A percentile compares a stretch with the other conserved stretches of the same genome.
phyloP scores from a whole-genome alignment of 129 eudicot species.

The Flaveria robusta region DNA sequence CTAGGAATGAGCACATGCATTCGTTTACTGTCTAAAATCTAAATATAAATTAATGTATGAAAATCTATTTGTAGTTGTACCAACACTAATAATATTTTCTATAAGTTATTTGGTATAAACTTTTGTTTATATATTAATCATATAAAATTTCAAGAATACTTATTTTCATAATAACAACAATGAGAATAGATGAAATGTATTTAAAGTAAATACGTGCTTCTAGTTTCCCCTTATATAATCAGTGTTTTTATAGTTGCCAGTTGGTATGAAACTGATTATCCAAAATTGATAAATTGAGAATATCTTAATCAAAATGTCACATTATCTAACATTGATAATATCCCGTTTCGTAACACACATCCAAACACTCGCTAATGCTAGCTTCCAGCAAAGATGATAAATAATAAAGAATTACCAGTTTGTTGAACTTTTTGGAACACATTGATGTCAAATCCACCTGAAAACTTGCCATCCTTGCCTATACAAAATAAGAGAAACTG shows the following conservation, averaged over 20 bases:
- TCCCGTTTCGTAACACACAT: not conserved
- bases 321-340: not conserved
- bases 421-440: conserved; percentile 76
- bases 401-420: conserved; percentile 52
- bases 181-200: not conserved
- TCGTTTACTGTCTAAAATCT: not conserved
- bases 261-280: not conserved
- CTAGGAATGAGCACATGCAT: not conserved
- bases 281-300: not conserved
- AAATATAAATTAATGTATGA: not conserved
- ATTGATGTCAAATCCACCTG: conserved; percentile 93
- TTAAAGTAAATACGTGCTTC: not conserved
- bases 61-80: not conserved
- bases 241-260: not conserved
- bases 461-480: conserved; percentile 78
- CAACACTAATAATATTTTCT: not conserved
- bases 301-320: not conserved
- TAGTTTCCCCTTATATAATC: not conserved
- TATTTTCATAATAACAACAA: not conserved
- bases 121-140: too few relatives aligned
- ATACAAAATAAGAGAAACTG: conserved; percentile 8
- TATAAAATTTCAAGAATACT: not conserved
- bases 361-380: not conserved
- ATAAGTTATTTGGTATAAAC: not conserved
- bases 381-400: conserved; percentile 8